Evolutionary conservation across 1,284 basidiomycete species (phyloP).

Genomic region (Irpex rosettiformis): DNA sequence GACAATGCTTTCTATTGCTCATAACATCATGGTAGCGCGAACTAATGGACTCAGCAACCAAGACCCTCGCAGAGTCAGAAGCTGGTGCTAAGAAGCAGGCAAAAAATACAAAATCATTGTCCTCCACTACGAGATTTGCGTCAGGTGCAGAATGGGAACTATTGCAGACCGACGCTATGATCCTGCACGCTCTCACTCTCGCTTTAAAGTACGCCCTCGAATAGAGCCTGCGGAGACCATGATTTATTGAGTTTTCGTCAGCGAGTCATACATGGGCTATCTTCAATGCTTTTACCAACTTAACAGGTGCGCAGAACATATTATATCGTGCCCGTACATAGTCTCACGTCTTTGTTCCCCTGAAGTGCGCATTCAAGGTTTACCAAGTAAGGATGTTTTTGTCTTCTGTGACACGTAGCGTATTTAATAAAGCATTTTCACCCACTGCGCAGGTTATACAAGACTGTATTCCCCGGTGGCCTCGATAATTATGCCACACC

Average conservation of each 20-base stretch:
- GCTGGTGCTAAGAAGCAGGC: slow-evolving; percentile 55
- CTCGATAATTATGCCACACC: slow-evolving; percentile 51
- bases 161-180: slow-evolving; percentile 64
- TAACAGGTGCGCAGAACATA: slow-evolving; percentile 41
- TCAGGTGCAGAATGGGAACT: slow-evolving; percentile 73
- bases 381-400: slow-evolving; percentile 45
- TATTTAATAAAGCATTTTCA: background rate
- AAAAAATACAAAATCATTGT: slow-evolving; percentile 39
- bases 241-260: slow-evolving; percentile 23
- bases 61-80: slow-evolving; percentile 53
- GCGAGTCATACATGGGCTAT: slow-evolving; percentile 77
- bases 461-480: slow-evolving; percentile 67
- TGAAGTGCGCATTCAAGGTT: slow-evolving; percentile 70
- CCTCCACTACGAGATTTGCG: slow-evolving; percentile 44
- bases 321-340: background rate
- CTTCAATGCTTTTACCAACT: slow-evolving; percentile 71
- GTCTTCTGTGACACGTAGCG: background rate
- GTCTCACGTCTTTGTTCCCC: background rate
- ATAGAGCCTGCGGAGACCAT: background rate
- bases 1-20: background rate
- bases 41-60: slow-evolving; percentile 55
- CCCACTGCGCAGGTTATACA: slow-evolving; percentile 54
- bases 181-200: slow-evolving; percentile 65
- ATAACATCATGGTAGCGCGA: slow-evolving; percentile 19
- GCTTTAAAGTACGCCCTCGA: slow-evolving; percentile 52